These are phyloP conservation scores for Moniliophthora roreri DNA, from an alignment of 1,284 basidiomycete species.

Conservation along the genomic window DNA sequence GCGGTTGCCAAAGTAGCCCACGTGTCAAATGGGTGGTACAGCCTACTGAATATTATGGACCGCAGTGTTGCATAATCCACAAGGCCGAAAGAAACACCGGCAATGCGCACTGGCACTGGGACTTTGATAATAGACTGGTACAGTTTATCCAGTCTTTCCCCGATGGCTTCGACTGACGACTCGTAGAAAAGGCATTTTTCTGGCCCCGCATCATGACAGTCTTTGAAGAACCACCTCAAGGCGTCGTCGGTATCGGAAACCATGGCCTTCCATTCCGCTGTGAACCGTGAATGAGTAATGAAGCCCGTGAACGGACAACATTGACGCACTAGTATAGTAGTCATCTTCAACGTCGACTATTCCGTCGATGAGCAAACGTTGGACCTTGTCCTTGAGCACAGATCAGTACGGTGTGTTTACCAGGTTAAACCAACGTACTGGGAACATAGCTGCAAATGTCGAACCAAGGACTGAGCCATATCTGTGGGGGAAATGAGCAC, in stretches of 20 bases:
- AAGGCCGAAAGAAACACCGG: slow-evolving; percentile 17
- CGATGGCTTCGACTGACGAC: slow-evolving; percentile 22
- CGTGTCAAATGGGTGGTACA: slow-evolving; percentile 33
- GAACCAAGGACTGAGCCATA: slow-evolving; percentile 47
- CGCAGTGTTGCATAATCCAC: slow-evolving; percentile 24
- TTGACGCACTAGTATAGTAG: no score
- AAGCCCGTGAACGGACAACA: no score
- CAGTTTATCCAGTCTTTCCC: slow-evolving; percentile 21
- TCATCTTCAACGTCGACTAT: no score
- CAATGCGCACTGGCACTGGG: slow-evolving; percentile 23
- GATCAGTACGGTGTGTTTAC: neutral
- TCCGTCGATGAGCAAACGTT: no score
- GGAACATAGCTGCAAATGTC: slow-evolving; percentile 48
- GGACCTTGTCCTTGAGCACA: slow-evolving; percentile 35
- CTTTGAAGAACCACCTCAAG: slow-evolving; percentile 25
- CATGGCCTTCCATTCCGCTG: slow-evolving; percentile 25
- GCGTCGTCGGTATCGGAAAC: slow-evolving; percentile 25
- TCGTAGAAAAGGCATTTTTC: slow-evolving; percentile 26
- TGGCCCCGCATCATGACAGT: no score
- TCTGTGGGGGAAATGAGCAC: slow-evolving; percentile 19
- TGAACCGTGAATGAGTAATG: neutral
- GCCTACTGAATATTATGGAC: slow-evolving; percentile 29
- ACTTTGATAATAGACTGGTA: slow-evolving; percentile 17
- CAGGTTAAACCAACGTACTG: slow-evolving; percentile 30
- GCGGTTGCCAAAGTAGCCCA: slow-evolving; percentile 35